Percentiles rank a stretch among this genome's conserved stretches.
phyloP scores from a whole-genome alignment of 108 stramenopile genomes.

The Skeletonema menzelii region DNA sequence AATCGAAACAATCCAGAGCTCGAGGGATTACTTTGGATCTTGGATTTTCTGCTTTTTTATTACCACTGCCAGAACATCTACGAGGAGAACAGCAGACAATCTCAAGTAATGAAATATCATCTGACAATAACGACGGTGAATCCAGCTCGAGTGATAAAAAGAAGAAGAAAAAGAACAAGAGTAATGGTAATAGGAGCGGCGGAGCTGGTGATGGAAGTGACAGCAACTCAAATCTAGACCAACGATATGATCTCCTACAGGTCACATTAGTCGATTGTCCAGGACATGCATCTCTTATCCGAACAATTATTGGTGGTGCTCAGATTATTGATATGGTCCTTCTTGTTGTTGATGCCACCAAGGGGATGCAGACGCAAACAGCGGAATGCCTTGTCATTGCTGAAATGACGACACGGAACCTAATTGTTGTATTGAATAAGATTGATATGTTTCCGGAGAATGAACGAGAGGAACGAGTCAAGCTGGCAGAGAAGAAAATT shows the following conservation, averaged over 20 bases:
- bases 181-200: neutral
- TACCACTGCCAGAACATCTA: slow-evolving; percentile 77
- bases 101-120: neutral
- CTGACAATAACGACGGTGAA: neutral
- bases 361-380: slow-evolving; percentile 99
- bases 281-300: slow-evolving; percentile 96
- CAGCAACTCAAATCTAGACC: slow-evolving; percentile 12
- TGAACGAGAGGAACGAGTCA: slow-evolving; percentile 64
- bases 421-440: slow-evolving; percentile 94
- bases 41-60: slow-evolving; percentile 93
- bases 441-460: slow-evolving; percentile 83
- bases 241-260: slow-evolving; percentile 60
- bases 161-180: slow-evolving; percentile 10
- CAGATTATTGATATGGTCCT: slow-evolving; percentile 97
- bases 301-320: slow-evolving; percentile 98
- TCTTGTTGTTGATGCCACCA: slow-evolving; percentile 95
- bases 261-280: slow-evolving; percentile 98
- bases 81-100: slow-evolving; percentile 17
- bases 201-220: neutral
- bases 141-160: slow-evolving; percentile 3
- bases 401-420: slow-evolving; percentile 87
- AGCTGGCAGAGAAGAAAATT: slow-evolving; percentile 65
- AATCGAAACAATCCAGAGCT: slow-evolving; percentile 91
- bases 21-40: slow-evolving; percentile 98
- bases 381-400: slow-evolving; percentile 98